Conservation (phyloP, 805 yeast species). For the Zygotorulaspora chibaensis region DNA sequence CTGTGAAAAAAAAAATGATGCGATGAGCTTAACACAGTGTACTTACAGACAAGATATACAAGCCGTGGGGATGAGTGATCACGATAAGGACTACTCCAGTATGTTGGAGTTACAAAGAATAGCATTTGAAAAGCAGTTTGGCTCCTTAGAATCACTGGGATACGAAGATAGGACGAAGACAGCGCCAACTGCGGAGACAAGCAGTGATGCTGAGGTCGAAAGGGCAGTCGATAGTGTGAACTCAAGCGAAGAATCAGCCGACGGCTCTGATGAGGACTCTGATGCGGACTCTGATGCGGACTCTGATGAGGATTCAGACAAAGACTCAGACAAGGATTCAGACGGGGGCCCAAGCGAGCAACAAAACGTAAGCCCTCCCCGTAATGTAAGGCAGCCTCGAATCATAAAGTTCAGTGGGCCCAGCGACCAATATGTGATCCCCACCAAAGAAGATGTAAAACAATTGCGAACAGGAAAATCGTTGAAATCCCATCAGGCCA, state of each 20-base stretch:
- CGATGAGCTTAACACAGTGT: constrained; percentile 5
- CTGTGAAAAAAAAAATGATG: neutral
- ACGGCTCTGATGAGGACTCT: constrained; percentile 23
- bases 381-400: constrained; percentile 13
- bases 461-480: constrained; percentile 59
- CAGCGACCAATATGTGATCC: constrained; percentile 21
- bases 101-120: constrained; percentile 50
- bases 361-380: constrained; percentile 2
- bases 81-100: constrained; percentile 21
- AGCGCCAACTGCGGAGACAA: constrained; percentile 5
- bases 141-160: constrained; percentile 52
- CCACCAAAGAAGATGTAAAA: constrained; percentile 48
- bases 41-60: neutral
- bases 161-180: constrained; percentile 43
- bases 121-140: constrained; percentile 63
- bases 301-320: constrained; percentile 13
- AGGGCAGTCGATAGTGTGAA: constrained; percentile 3
- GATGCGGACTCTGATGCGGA: constrained; percentile 26
- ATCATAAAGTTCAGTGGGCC: constrained; percentile 30
- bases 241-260: constrained; percentile 19
- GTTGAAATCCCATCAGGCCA: constrained; percentile 6
- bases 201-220: constrained; percentile 3
- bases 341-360: constrained; percentile 15
- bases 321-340: constrained; percentile 24
- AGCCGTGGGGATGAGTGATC: constrained; percentile 13